phyloP scores from a whole-genome alignment of 2,329 filamentous ascomycete species.

The Emergomyces africanus region DNA sequence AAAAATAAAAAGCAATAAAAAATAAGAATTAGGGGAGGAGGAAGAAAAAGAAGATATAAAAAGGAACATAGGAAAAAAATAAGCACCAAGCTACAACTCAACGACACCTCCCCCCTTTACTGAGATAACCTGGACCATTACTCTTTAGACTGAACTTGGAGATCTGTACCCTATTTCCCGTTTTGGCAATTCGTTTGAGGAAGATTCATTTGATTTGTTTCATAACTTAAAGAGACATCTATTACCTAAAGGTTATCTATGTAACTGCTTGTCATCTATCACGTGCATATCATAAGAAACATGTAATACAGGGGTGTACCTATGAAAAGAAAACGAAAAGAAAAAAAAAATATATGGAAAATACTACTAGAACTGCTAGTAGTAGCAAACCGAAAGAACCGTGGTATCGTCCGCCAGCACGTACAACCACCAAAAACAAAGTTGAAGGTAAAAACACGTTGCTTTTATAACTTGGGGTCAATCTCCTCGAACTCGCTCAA shows the following conservation, averaged over 20 bases:
- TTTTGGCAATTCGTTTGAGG: not conserved
- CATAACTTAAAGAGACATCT: not conserved
- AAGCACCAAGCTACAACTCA: too few species aligned
- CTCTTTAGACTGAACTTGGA: too few species aligned
- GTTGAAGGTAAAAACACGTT: not conserved
- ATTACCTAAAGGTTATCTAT: not conserved
- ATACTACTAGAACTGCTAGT: too few species aligned
- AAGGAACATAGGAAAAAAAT: not conserved
- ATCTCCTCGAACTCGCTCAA: slow-evolving; percentile 76
- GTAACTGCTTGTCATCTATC: not conserved
- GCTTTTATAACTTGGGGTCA: slow-evolving; percentile 61
- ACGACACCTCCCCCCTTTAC: too few species aligned
- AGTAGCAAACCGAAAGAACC: not conserved
- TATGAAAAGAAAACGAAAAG: not conserved
- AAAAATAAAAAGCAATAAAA: not conserved
- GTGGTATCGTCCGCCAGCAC: not conserved
- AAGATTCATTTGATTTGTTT: too few species aligned
- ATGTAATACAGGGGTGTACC: not conserved
- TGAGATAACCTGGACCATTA: too few species aligned
- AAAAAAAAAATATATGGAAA: not conserved
- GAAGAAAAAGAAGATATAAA: not conserved
- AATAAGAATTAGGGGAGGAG: not conserved
- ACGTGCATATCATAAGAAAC: not conserved
- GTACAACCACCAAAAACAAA: too few species aligned
- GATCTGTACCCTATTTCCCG: not conserved